Evolutionary conservation across 2,329 filamentous ascomycete genomes (phyloP).

Genomic region (Talaromyces sp.): DNA sequence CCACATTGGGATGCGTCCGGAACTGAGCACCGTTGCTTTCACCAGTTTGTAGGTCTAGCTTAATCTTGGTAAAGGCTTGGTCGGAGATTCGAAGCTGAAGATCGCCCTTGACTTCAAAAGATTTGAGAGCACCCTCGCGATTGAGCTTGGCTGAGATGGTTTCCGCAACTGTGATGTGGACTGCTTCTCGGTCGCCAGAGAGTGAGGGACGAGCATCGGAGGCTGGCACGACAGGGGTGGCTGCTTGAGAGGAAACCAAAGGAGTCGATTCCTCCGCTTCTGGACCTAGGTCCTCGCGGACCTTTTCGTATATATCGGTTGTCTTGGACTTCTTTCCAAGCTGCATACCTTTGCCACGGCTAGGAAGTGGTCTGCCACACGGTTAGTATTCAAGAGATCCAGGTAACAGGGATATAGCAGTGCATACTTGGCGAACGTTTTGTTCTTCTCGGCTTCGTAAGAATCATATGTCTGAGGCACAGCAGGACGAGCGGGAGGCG

Average conservation of each 20-base stretch:
- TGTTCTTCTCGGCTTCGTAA: constrained; percentile 97
- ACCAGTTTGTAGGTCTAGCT: constrained; percentile 70
- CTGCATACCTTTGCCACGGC: constrained; percentile 97
- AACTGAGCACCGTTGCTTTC: constrained; percentile 82
- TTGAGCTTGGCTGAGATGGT: constrained; percentile 85
- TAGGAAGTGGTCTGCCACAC: constrained; percentile 50
- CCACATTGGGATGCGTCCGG: constrained; percentile 93
- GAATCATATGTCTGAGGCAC: constrained; percentile 80
- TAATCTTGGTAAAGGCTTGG: constrained; percentile 82
- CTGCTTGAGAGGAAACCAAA: constrained; percentile 56
- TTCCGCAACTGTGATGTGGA: constrained; percentile 84
- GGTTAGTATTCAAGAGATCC: constrained; percentile 20
- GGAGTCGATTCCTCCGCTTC: constrained; percentile 70
- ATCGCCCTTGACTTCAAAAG: constrained; percentile 84
- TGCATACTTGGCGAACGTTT: constrained; percentile 69
- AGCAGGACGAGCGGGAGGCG: constrained; percentile 66
- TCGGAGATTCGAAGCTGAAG: constrained; percentile 87
- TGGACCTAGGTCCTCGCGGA: constrained; percentile 82
- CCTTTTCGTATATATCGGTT: constrained; percentile 93
- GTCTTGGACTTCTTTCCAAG: constrained; percentile 98
- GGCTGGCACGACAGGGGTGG: constrained; percentile 45
- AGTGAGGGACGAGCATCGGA: constrained; percentile 56
- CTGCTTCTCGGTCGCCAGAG: constrained; percentile 71
- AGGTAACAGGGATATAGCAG: neutral
- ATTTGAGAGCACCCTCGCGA: constrained; percentile 79